phyloP scores from a whole-genome alignment of 345 rosid species.

The Excoecaria agallocha region DNA sequence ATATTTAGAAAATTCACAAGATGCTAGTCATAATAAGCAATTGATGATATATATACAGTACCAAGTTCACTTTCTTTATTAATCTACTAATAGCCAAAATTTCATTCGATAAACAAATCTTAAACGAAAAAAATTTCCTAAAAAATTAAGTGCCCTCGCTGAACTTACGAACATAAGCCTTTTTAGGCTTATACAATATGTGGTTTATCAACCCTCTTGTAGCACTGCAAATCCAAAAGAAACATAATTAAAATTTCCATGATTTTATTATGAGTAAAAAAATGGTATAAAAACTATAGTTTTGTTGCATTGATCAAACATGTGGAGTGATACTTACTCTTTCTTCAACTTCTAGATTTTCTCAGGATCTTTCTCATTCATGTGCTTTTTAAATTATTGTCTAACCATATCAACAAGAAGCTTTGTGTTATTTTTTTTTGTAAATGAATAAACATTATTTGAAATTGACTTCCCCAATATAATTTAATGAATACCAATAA shows the following conservation, averaged over 20 bases:
- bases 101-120: not conserved
- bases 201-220: constrained; percentile 96
- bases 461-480: constrained; percentile 9
- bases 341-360: constrained; percentile 87
- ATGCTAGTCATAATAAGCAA: not conserved
- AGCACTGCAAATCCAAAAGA: constrained; percentile 52
- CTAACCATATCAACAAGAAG: constrained; percentile 79
- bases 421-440: constrained; percentile 83
- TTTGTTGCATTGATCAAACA: not conserved
- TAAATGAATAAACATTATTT: not conserved
- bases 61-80: not conserved
- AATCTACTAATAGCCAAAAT: not conserved
- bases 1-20: not conserved
- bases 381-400: constrained; percentile 79
- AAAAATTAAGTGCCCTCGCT: constrained; percentile 40
- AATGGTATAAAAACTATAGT: not conserved
- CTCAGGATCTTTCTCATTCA: constrained; percentile 80
- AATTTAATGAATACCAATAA: not conserved
- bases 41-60: not conserved
- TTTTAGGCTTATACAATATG: constrained; percentile 75
- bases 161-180: constrained; percentile 68
- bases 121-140: not conserved
- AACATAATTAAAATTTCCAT: not conserved
- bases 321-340: constrained; percentile 55
- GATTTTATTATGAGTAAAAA: not conserved